Conservation (phyloP, 139 green algal species). For the Edaphochlamys debaryana region DNA sequence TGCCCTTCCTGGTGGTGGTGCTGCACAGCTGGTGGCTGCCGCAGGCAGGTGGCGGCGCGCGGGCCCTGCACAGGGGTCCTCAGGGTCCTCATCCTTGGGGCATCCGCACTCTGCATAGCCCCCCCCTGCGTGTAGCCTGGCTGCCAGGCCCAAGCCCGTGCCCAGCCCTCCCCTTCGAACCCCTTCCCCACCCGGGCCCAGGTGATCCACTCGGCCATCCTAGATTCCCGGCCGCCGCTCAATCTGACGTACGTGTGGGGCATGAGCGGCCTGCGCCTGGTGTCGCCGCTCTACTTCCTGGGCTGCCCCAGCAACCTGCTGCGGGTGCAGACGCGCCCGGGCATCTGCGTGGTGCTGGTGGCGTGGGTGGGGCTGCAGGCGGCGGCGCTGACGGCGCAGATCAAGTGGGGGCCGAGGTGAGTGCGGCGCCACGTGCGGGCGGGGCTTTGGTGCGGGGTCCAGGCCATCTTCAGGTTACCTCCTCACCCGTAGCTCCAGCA, state of each 20-base stretch:
- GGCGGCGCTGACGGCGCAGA: constrained; percentile 5
- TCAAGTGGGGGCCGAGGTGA: constrained; percentile 58
- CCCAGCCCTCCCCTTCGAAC: no score
- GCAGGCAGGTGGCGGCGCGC: constrained; percentile 50
- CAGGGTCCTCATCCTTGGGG: no score
- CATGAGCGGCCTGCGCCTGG: constrained; percentile 43
- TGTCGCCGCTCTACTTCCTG: constrained; percentile 47
- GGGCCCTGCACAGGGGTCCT: no score
- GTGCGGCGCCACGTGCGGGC: no score
- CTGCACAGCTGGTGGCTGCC: constrained; percentile 87
- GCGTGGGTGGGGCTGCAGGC: constrained; percentile 69
- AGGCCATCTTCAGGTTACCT: no score
- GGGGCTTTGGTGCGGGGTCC: no score
- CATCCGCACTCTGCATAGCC: no score
- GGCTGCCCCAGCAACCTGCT: constrained; percentile 78
- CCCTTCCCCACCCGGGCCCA: no score
- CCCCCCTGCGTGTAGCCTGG: no score
- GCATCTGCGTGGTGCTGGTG: constrained; percentile 60
- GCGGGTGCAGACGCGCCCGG: constrained; percentile 29
- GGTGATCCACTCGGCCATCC: constrained; percentile 71
- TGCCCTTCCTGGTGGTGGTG: constrained; percentile 61
- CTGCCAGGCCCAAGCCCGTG: no score
- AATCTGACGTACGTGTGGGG: constrained; percentile 80
- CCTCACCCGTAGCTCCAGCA: no score
- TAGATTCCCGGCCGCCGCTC: constrained; percentile 75